Conservation (phyloP, 176 grass and related monocot genomes). For the Thinopyrum elongatum region DNA sequence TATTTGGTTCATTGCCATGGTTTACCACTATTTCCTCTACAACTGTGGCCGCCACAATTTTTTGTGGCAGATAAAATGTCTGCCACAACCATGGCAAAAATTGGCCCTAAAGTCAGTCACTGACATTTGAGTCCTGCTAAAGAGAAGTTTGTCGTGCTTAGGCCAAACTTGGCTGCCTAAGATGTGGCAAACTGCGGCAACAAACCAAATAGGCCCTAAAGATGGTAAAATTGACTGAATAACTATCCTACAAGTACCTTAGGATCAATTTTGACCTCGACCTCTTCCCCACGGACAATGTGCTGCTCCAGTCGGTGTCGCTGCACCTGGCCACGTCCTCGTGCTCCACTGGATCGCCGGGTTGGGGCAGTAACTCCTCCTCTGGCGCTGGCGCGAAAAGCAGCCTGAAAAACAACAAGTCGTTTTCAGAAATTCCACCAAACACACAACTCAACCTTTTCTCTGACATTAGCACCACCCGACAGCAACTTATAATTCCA, state of each 20-base stretch:
- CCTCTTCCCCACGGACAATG: not conserved
- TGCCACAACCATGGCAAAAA: not conserved
- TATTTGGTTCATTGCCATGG: not conserved
- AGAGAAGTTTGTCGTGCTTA: not conserved
- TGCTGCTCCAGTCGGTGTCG: not conserved
- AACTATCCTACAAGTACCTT: slow-evolving; percentile 1
- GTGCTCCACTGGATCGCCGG: slow-evolving; percentile 19
- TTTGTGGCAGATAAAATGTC: not conserved
- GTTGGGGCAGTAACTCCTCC: not conserved
- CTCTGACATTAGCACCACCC: not conserved
- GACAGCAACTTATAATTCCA: not conserved
- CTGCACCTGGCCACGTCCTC: slow-evolving; percentile 22
- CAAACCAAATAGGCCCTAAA: not conserved
- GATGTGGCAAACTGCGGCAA: not conserved
- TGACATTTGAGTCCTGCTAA: not conserved
- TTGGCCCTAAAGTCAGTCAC: not conserved
- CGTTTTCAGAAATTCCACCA: not conserved
- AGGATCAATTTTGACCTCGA: slow-evolving; percentile 38
- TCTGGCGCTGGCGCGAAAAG: not conserved
- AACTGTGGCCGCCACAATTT: too few species aligned
- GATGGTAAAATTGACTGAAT: not conserved
- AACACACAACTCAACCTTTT: not conserved
- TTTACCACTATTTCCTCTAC: not conserved
- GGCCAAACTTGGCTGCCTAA: not conserved
- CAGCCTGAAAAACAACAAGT: slow-evolving; percentile 18